Evolutionary conservation across 2,329 filamentous ascomycete species (phyloP).

Genomic region (Arthroderma uncinatum): DNA sequence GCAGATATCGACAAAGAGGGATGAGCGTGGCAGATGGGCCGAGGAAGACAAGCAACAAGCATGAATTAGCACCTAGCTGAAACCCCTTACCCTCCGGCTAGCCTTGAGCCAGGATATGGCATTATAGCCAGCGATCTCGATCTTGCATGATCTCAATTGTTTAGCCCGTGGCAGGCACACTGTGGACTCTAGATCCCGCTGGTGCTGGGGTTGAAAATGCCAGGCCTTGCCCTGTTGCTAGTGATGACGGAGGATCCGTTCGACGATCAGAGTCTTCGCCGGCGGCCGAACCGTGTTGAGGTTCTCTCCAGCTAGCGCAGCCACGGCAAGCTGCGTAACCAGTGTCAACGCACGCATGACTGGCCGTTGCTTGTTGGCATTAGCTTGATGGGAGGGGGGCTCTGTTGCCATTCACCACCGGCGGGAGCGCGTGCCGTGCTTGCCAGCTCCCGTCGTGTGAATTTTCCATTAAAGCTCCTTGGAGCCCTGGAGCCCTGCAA

Average conservation of each 20-base stretch:
- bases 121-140: background rate
- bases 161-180: background rate
- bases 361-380: background rate
- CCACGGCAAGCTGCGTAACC: background rate
- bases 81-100: background rate
- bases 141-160: background rate
- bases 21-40: background rate
- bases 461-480: background rate
- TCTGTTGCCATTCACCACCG: background rate
- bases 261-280: background rate
- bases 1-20: background rate
- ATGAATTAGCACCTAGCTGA: background rate
- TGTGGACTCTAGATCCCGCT: background rate
- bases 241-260: background rate
- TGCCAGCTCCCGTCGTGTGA: background rate
- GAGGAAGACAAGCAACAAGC: background rate
- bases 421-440: background rate
- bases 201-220: background rate
- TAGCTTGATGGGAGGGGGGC: background rate
- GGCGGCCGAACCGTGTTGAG: background rate
- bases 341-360: background rate
- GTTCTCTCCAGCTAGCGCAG: background rate
- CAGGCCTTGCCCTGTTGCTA: background rate
- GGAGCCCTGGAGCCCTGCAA: background rate
- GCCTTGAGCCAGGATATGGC: background rate